Percentiles rank a stretch among this genome's conserved stretches.
phyloP scores from a whole-genome alignment of 768 basidiomycete genomes.

The Leccinum pellstonianum region DNA sequence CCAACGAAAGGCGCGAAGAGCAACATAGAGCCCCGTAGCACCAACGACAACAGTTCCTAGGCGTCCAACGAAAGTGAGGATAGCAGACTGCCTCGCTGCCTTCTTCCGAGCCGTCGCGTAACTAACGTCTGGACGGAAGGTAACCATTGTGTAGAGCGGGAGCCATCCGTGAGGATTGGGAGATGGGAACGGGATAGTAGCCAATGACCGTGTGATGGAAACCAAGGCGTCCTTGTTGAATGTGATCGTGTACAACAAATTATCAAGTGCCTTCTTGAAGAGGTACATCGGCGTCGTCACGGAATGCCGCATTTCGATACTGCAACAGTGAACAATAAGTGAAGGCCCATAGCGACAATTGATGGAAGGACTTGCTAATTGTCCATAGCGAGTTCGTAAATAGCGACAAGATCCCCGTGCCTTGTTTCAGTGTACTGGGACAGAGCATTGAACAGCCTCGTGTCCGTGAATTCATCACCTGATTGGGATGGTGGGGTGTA shows the following conservation, averaged over 20 bases:
- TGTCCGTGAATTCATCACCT: conserved; percentile 44
- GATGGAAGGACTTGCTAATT: conserved; percentile 77
- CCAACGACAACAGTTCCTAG: conserved; percentile 45
- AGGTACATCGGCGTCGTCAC: conserved; percentile 81
- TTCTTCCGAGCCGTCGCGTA: conserved; percentile 78
- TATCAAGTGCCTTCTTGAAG: conserved; percentile 78
- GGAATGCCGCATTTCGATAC: conserved; percentile 92
- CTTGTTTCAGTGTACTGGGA: conserved; percentile 76
- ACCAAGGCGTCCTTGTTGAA: conserved; percentile 47
- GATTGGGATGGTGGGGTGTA: conserved; percentile 32
- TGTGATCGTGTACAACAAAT: conserved; percentile 64
- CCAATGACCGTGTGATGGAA: conserved; percentile 45
- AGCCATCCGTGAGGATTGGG: conserved; percentile 75
- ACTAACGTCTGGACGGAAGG: conserved; percentile 93
- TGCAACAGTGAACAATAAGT: conserved; percentile 37
- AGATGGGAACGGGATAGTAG: conserved; percentile 58
- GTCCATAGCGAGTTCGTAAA: conserved; percentile 89
- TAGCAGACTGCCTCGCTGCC: conserved; percentile 64
- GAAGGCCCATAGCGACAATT: conserved; percentile 24
- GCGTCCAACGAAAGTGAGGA: conserved; percentile 55
- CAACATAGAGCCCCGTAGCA: conserved; percentile 40
- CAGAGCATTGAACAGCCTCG: conserved; percentile 63
- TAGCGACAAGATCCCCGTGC: conserved; percentile 87
- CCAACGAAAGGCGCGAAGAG: conserved; percentile 22
- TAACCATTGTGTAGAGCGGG: conserved; percentile 96